Percentiles rank a stretch among this genome's conserved stretches.
phyloP scores from a whole-genome alignment of 352 stramenopile species.

The Phytophthora idaei region DNA sequence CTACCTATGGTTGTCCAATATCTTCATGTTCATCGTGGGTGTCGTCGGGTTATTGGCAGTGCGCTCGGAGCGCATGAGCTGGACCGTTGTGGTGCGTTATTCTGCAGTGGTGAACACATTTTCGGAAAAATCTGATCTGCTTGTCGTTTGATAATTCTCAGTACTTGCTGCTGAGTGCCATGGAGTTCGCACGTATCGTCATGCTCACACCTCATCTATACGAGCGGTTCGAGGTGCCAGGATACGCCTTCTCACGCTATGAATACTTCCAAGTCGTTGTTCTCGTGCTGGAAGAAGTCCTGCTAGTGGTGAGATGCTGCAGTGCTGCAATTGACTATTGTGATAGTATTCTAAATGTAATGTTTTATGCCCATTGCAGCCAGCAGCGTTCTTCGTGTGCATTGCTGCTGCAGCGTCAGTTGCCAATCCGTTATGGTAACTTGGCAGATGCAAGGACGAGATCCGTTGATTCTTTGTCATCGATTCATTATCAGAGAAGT shows the following conservation, averaged over 20 bases:
- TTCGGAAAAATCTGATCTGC: conserved; percentile 23
- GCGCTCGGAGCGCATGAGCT: conserved; percentile 78
- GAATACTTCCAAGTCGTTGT: conserved; percentile 77
- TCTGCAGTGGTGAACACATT: conserved; percentile 2
- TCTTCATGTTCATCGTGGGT: conserved; percentile 75
- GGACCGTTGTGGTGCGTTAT: conserved; percentile 68
- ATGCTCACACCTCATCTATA: conserved; percentile 72
- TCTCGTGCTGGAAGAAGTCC: conserved; percentile 62
- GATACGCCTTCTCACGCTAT: conserved; percentile 67
- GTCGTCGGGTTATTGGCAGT: conserved; percentile 71
- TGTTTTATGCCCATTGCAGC: conserved; percentile 33
- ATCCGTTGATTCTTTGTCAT: conserved; percentile 7
- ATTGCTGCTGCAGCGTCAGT: conserved; percentile 63
- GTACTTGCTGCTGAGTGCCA: conserved; percentile 74
- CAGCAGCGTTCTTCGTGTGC: conserved; percentile 68
- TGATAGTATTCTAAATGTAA: background rate
- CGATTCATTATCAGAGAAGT: conserved; percentile 32
- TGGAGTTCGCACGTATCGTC: conserved; percentile 73
- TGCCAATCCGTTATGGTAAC: conserved; percentile 70
- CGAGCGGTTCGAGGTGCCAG: conserved; percentile 58
- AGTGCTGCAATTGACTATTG: background rate
- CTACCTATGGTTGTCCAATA: conserved; percentile 78
- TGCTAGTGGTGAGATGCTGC: conserved; percentile 64
- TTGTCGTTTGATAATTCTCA: conserved; percentile 29
- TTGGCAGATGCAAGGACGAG: background rate